A percentile compares a stretch with the other conserved stretches of the same genome.
phyloP scores from a whole-genome alignment of 2,329 filamentous ascomycete species.

The Ophiocordyceps sinensis region DNA sequence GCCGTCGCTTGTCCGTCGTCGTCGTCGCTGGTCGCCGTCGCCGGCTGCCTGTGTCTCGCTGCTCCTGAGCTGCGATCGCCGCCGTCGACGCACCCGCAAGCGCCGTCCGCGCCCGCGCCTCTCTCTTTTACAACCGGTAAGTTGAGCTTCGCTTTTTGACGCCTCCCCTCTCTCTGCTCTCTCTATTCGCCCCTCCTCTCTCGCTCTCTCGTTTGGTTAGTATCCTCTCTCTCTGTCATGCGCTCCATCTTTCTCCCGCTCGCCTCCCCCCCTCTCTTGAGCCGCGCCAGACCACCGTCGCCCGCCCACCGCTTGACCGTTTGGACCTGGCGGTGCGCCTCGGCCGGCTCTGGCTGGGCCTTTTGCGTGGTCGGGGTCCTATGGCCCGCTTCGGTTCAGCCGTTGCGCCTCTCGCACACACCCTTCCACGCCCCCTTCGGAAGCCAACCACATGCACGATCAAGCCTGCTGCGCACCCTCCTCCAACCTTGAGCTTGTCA shows the following conservation, averaged over 20 bases:
- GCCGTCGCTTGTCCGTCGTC: neutral
- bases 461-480: constrained; percentile 29
- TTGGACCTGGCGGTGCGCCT: neutral
- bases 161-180: neutral
- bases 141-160: neutral
- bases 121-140: neutral
- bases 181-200: neutral
- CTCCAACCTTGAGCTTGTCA: constrained; percentile 24
- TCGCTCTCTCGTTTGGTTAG: neutral
- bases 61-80: constrained; percentile 4
- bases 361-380: neutral
- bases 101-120: constrained; percentile 4
- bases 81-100: constrained; percentile 6
- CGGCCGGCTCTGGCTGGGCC: neutral
- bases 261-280: neutral
- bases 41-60: neutral
- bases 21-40: too few relatives aligned
- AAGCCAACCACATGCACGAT: constrained; percentile 31
- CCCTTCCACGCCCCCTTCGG: constrained; percentile 6
- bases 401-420: constrained; percentile 5
- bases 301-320: neutral
- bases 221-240: neutral
- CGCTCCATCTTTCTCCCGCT: neutral
- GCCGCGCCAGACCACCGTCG: neutral
- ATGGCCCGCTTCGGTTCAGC: constrained; percentile 4